These are phyloP conservation scores for Puccinellia tenuiflora DNA, from an alignment of 176 grass and related monocot genomes.

Conservation along the genomic window DNA sequence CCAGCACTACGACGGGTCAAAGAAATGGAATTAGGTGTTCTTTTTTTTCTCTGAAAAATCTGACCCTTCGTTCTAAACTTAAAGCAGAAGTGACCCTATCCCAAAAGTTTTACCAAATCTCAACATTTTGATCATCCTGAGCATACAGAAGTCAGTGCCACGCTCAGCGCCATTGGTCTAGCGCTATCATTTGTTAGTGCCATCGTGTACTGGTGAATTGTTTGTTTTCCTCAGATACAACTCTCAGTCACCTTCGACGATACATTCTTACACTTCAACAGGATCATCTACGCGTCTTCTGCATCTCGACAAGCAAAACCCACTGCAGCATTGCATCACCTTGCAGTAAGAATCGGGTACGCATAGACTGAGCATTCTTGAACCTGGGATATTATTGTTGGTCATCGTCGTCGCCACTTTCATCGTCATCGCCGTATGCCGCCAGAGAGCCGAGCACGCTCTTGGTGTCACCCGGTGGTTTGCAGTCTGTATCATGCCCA, in stretches of 20 bases:
- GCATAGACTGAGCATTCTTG: neutral
- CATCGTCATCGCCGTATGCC: constrained; percentile 50
- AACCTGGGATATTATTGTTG: neutral
- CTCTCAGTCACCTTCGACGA: neutral
- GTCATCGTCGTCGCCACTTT: constrained; percentile 49
- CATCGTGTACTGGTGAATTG: neutral
- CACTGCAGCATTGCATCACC: neutral
- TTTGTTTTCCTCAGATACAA: neutral
- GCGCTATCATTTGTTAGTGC: neutral
- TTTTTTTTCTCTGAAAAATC: neutral
- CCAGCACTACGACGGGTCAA: neutral
- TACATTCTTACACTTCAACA: neutral
- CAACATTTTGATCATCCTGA: neutral
- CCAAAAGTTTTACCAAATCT: neutral
- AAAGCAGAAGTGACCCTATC: neutral
- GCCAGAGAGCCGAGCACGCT: constrained; percentile 39
- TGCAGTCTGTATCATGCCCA: constrained; percentile 7
- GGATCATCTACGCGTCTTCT: neutral
- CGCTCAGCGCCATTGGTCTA: neutral
- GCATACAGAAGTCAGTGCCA: neutral
- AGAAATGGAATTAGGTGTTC: neutral
- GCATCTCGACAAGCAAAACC: neutral
- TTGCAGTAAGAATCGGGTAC: neutral
- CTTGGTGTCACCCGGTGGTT: constrained; percentile 20
- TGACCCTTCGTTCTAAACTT: neutral